phyloP scores from a whole-genome alignment of 768 basidiomycete genomes.

The Kockovaella imperatae region DNA sequence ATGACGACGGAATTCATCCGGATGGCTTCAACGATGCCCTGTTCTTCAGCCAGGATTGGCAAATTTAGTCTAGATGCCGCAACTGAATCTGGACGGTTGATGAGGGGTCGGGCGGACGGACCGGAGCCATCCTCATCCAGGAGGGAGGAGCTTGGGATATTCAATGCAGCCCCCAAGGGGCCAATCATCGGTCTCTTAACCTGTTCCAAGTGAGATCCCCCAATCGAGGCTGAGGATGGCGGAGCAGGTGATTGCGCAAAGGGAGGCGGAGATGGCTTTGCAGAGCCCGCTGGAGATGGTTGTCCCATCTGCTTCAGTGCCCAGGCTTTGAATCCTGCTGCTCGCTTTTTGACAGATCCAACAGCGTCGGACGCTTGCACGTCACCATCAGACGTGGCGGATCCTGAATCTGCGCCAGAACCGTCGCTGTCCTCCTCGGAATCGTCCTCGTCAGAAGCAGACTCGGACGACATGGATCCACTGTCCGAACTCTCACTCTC shows the following conservation, averaged over 20 bases:
- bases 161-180: constrained; percentile 66
- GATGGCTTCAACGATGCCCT: constrained; percentile 86
- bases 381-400: constrained; percentile 2
- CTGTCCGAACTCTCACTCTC: constrained; percentile 7
- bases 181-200: constrained; percentile 48
- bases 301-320: constrained; percentile 65
- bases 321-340: constrained; percentile 75
- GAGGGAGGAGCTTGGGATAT: constrained; percentile 49
- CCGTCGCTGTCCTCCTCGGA: constrained; percentile 14
- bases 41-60: constrained; percentile 88
- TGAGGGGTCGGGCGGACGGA: constrained; percentile 36
- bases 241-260: constrained; percentile 10
- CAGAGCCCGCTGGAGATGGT: constrained; percentile 17
- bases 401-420: constrained; percentile 12
- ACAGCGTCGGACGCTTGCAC: no score
- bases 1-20: constrained; percentile 77
- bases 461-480: background rate
- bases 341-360: constrained; percentile 28
- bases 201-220: no score
- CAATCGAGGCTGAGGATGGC: constrained; percentile 33
- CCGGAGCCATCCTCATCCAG: constrained; percentile 20
- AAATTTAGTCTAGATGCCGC: constrained; percentile 68
- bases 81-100: constrained; percentile 62
- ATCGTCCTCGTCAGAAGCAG: constrained; percentile 26
- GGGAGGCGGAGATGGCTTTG: constrained; percentile 29